Evolutionary conservation across 306 rosid genomes (phyloP), one percentile per base, ranked within the genome.

Genomic region (Arachis stenosperma): DNA sequence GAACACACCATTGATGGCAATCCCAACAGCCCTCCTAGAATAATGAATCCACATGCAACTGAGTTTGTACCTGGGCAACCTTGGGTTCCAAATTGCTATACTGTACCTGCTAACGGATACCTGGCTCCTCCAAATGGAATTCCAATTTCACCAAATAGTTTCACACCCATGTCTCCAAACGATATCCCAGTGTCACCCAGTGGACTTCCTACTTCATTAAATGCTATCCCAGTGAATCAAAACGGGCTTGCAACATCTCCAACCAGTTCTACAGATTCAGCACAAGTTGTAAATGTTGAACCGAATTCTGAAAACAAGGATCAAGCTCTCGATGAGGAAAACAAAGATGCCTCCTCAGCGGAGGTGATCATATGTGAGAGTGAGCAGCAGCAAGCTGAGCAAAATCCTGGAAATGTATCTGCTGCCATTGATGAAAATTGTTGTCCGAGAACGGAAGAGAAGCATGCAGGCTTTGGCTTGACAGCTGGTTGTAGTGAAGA

Each of bases 41-140:
- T 94, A 67, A 94, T 94, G 99, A 94, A 94, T 75, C 97, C 99
- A 1, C 99, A 86, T 81, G 97, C 99, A 30, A 87, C 83, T 44
- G 97, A 91, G 95, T 94, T 89, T 83, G 95, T 94, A 74, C 99
- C 97, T 9, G 74, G 84, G 62, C 97, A 94, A 62, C 86, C 88
- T 62, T 91, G 96, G 98, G 79, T 83, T 81, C 84, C 89, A 64
- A 88, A 90, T 81, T 94, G 95, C 73, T 88, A 88, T 66, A 90
- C 90, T 9, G 68, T 85, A 61, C 83, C 98, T 70, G 90, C 94
- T 42, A 86, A 86, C 63, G 92, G 88, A 61, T 89, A 82, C 67
- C 30, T 82, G 70, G 53, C 89, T 67, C 77, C 91, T 17, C 86
- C 91, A 65, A 86, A 86, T 76, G 87, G 86, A 61, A 79, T 75